phyloP scores from a whole-genome alignment of 2,329 filamentous ascomycete genomes.

The Alternaria novae-zelandiae region DNA sequence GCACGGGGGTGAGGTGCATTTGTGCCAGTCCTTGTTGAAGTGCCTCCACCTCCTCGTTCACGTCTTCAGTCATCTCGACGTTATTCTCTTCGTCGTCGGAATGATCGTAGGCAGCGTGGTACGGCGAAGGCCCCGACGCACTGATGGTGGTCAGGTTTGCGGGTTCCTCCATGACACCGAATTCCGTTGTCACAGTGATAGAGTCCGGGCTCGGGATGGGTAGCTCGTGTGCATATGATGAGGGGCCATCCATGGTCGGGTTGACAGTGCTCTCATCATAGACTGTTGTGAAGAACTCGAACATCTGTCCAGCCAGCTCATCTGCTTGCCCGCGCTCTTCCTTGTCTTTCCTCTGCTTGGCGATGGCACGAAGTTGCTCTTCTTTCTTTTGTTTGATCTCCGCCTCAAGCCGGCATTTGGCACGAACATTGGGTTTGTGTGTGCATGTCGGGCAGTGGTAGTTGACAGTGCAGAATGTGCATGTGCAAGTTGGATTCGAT shows the following conservation, averaged over 20 bases:
- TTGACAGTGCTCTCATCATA: slow-evolving; percentile 23
- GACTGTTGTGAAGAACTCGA: slow-evolving; percentile 42
- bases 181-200: slow-evolving; percentile 45
- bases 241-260: background rate
- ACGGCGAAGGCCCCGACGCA: slow-evolving; percentile 25
- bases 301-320: slow-evolving; percentile 43
- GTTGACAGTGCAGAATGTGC: slow-evolving; percentile 48
- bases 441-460: slow-evolving; percentile 50
- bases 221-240: slow-evolving; percentile 7
- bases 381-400: slow-evolving; percentile 42
- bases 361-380: slow-evolving; percentile 36
- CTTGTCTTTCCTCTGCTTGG: slow-evolving; percentile 40
- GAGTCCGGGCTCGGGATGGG: slow-evolving; percentile 39
- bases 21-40: slow-evolving; percentile 8
- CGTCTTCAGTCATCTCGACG: slow-evolving; percentile 26
- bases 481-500: slow-evolving; percentile 43
- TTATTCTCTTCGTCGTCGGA: slow-evolving; percentile 21
- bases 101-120: slow-evolving; percentile 17
- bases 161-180: slow-evolving; percentile 42
- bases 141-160: slow-evolving; percentile 39
- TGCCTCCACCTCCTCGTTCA: slow-evolving; percentile 12
- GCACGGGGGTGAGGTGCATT: slow-evolving; percentile 1
- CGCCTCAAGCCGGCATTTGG: slow-evolving; percentile 46
- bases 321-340: slow-evolving; percentile 44
- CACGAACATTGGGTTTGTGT: slow-evolving; percentile 40